Evolutionary conservation across 1,284 basidiomycete genomes (phyloP), one percentile per base, ranked within the genome.

Genomic region (Kwoniella shivajii): DNA sequence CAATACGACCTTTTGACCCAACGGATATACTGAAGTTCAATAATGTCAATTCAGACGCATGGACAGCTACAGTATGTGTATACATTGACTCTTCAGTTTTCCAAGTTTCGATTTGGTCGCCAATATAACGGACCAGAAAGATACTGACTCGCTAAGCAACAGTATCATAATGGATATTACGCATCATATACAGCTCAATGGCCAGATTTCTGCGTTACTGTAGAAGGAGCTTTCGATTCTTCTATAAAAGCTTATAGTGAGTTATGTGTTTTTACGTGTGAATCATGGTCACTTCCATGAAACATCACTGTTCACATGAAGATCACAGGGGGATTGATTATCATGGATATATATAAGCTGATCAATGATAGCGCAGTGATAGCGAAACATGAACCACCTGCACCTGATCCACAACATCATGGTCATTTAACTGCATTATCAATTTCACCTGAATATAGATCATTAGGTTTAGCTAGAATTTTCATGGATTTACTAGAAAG

Each of bases 31-130:
- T 81, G 50, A 64, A 61, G 18, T 81, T 82, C 73, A 80, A 80
- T 68, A 72, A 70, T 31, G 78, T 82, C 63, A 81, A 82, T 58
- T 72, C 79, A 29, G 81, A 82, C 62, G 67, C 79, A 24, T 82
- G 80, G 80, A 82, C 81, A n/a, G 81, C 81, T 41, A 82, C 81
- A 5, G 74, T 75, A n/a, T n/a, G 38, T 42, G 73, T 69, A 36
- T 13, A 30, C 7, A 20, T 18, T 3, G 29, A 45, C 4, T 30
- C 6, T 20, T 2, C 43, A 30, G n/a, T 22, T 27, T 26, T n/a
- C 10, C 26, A n/a, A n/a, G n/a, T n/a, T n/a, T n/a, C n/a, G n/a
- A n/a, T n/a, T n/a, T n/a, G n/a, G n/a, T n/a, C n/a, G n/a, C n/a
- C n/a, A n/a, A n/a, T n/a, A n/a, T n/a, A n/a, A n/a, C n/a, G n/a